Conservation (phyloP, 2,329 filamentous ascomycete genomes). For the Apiospora marii region DNA sequence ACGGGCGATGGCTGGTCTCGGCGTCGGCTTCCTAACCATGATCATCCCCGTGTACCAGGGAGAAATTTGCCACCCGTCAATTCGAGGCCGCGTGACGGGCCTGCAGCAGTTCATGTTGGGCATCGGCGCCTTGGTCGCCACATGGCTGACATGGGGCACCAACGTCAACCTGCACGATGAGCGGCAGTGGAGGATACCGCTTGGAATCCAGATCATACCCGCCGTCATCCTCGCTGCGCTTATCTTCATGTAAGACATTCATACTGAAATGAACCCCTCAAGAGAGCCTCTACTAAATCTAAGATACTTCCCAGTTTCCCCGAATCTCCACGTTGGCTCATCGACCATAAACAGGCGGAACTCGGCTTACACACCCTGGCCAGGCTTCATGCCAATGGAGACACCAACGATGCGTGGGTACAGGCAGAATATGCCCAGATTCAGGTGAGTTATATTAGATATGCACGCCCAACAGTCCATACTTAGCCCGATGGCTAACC, state of each 20-base stretch:
- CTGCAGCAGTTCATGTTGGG: conserved; percentile 87
- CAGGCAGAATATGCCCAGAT: conserved; percentile 77
- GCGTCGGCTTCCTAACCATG: conserved; percentile 55
- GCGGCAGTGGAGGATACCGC: conserved; percentile 61
- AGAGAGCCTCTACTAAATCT: background rate
- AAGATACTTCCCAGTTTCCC: conserved; percentile 57
- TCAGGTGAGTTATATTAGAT: conserved; percentile 56
- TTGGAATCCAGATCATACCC: conserved; percentile 77
- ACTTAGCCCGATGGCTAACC: background rate
- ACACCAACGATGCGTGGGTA: conserved; percentile 73
- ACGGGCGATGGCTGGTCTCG: conserved; percentile 72
- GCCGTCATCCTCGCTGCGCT: conserved; percentile 69
- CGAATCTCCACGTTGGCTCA: conserved; percentile 77
- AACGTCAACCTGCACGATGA: conserved; percentile 41
- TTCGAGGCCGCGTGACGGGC: conserved; percentile 77
- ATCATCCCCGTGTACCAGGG: conserved; percentile 74
- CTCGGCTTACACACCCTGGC: conserved; percentile 73
- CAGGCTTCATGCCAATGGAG: conserved; percentile 72
- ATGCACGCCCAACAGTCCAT: background rate
- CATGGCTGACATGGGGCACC: conserved; percentile 75
- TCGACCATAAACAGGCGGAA: conserved; percentile 72
- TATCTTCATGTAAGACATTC: conserved; percentile 59
- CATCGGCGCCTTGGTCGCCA: conserved; percentile 74
- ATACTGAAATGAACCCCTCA: background rate
- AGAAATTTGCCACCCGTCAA: conserved; percentile 79